These are phyloP conservation scores for Dujonia santamariae DNA, from an alignment of 1,139 yeast species.

Conservation along the genomic window DNA sequence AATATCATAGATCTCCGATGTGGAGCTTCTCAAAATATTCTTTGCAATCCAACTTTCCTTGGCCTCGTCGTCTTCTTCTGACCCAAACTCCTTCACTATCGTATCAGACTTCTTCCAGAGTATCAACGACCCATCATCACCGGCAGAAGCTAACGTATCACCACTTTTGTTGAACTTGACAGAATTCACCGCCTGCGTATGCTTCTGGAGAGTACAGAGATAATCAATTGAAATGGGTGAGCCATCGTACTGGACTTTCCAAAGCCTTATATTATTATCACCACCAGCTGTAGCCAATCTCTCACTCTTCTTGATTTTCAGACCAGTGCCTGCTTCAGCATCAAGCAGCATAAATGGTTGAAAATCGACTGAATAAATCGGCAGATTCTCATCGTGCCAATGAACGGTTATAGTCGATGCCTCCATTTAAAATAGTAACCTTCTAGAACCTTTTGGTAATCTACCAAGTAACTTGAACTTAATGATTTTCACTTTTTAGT, in stretches of 20 bases:
- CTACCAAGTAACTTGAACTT: too few relatives aligned
- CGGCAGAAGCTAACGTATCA: conserved; percentile 75
- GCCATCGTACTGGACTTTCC: conserved; percentile 29
- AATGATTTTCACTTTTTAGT: too few relatives aligned
- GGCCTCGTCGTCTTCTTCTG: conserved; percentile 48
- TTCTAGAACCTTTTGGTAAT: too few relatives aligned
- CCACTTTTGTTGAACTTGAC: conserved; percentile 78
- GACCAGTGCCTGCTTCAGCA: conserved; percentile 12
- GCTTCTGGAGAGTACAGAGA: conserved; percentile 77
- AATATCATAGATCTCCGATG: conserved; percentile 83
- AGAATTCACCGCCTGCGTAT: conserved; percentile 91
- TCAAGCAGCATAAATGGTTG: conserved; percentile 45
- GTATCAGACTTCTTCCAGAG: conserved; percentile 68
- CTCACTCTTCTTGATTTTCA: conserved; percentile 17
- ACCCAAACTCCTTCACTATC: conserved; percentile 55
- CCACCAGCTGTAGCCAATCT: conserved; percentile 92
- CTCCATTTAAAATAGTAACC: conserved; percentile 49
- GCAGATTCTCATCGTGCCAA: conserved; percentile 80
- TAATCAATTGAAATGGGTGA: conserved; percentile 46
- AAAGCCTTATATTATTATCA: conserved; percentile 79
- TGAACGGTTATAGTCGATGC: conserved; percentile 66
- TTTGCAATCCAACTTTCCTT: conserved; percentile 71
- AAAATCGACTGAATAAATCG: conserved; percentile 80
- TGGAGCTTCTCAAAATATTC: conserved; percentile 54
- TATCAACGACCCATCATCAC: conserved; percentile 88